phyloP scores from a whole-genome alignment of 352 stramenopile genomes.

The Pythium phragmiticola region DNA sequence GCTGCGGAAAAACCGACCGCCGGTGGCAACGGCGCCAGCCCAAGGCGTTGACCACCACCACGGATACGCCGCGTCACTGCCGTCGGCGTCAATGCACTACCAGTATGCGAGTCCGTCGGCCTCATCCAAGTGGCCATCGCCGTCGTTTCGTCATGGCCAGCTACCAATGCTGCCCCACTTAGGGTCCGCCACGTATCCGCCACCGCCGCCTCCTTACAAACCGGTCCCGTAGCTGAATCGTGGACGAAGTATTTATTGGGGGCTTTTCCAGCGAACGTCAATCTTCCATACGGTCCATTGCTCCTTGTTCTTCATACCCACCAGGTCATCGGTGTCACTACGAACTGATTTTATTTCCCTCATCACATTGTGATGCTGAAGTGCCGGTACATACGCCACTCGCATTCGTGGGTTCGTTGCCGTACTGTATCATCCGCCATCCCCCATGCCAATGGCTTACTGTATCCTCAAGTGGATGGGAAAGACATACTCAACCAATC shows the following conservation, averaged over 20 bases:
- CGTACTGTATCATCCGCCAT: too few relatives aligned
- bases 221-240: too few relatives aligned
- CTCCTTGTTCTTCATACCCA: not conserved
- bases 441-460: too few relatives aligned
- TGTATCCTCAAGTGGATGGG: too few relatives aligned
- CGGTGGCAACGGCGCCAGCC: too few relatives aligned
- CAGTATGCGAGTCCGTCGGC: not conserved
- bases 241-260: not conserved
- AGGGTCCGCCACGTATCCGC: not conserved
- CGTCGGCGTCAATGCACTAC: not conserved
- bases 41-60: not conserved
- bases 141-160: not conserved
- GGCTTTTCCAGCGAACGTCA: not conserved
- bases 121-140: not conserved
- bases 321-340: too few relatives aligned
- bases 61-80: not conserved
- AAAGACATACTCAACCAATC: too few relatives aligned
- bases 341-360: not conserved
- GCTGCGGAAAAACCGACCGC: conserved; percentile 8
- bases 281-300: not conserved
- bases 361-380: too few relatives aligned
- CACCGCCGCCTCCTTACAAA: not conserved
- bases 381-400: too few relatives aligned
- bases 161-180: not conserved
- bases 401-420: too few relatives aligned